Conservation (phyloP, 2,329 filamentous ascomycete genomes). For the Fusarium heterosporum region DNA sequence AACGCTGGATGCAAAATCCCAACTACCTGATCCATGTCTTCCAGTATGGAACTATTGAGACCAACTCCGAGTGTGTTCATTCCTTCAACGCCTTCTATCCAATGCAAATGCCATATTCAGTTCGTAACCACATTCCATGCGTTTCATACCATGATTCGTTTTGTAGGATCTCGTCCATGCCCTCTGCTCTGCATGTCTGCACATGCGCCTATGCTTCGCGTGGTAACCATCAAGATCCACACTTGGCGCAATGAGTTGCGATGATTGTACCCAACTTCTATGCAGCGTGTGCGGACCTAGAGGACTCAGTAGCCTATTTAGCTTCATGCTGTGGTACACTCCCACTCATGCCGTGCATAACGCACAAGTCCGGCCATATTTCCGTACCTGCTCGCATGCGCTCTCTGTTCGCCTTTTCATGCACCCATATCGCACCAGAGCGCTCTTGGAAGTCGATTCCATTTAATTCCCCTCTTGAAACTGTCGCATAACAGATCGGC, state of each 20-base stretch:
- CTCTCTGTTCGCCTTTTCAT: slow-evolving; percentile 5
- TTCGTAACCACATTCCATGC: slow-evolving; percentile 17
- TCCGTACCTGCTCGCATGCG: not conserved
- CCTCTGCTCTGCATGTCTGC: not conserved
- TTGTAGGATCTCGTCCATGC: not conserved
- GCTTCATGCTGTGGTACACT: not conserved
- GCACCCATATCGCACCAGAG: slow-evolving; percentile 3
- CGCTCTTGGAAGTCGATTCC: not conserved
- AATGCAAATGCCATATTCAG: slow-evolving; percentile 30
- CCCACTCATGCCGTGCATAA: not conserved
- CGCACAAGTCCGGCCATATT: not conserved
- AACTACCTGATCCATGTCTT: slow-evolving; percentile 5
- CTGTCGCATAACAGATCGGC: not conserved
- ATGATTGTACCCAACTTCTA: not conserved
- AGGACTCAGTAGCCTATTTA: not conserved
- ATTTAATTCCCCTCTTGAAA: not conserved
- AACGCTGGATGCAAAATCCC: slow-evolving; percentile 4
- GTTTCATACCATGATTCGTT: slow-evolving; percentile 1
- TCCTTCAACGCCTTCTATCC: slow-evolving; percentile 39
- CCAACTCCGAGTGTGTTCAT: slow-evolving; percentile 4
- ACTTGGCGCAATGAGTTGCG: not conserved
- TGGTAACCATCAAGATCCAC: not conserved
- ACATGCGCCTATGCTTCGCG: not conserved
- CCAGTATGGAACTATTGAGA: slow-evolving; percentile 1
- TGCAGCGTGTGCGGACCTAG: not conserved